These are phyloP conservation scores for Amyloporia xantha DNA, from an alignment of 768 basidiomycete species.

Conservation along the genomic window DNA sequence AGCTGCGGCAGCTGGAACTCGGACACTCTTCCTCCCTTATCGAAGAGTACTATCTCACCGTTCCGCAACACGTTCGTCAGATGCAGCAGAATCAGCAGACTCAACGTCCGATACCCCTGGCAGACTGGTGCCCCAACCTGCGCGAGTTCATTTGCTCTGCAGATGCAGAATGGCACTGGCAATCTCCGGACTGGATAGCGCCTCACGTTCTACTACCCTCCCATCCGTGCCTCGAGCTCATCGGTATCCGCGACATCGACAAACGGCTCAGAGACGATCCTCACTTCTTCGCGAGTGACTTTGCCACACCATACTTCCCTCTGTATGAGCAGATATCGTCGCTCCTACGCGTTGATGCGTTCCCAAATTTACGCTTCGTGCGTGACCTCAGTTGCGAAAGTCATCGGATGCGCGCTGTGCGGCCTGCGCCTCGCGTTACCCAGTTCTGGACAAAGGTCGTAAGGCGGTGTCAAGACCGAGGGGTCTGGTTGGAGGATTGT, in stretches of 20 bases:
- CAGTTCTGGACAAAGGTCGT: constrained; percentile 37
- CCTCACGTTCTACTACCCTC: constrained; percentile 65
- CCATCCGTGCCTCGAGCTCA: constrained; percentile 55
- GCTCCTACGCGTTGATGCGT: constrained; percentile 49
- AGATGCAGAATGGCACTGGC: constrained; percentile 80
- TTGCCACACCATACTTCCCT: constrained; percentile 52
- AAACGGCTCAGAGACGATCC: constrained; percentile 44
- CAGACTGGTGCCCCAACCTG: constrained; percentile 66
- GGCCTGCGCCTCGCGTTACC: constrained; percentile 29
- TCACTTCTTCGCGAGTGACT: constrained; percentile 15
- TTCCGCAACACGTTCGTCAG: constrained; percentile 24
- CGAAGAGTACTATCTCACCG: constrained; percentile 59
- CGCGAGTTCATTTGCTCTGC: constrained; percentile 67
- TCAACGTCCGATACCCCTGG: constrained; percentile 38
- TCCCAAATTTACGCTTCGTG: constrained; percentile 53
- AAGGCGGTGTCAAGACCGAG: constrained; percentile 42
- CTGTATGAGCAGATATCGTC: constrained; percentile 60
- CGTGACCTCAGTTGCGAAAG: constrained; percentile 60
- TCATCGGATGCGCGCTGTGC: constrained; percentile 42
- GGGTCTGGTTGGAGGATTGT: constrained; percentile 63
- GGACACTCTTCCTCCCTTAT: constrained; percentile 65
- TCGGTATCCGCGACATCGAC: constrained; percentile 69
- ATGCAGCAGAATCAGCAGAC: constrained; percentile 12
- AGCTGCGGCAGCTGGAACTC: constrained; percentile 60
- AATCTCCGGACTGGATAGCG: constrained; percentile 73